A percentile compares a stretch with the other conserved stretches of the same genome.
phyloP scores from a whole-genome alignment of 1,284 basidiomycete genomes.

The Trichosporon inkin region DNA sequence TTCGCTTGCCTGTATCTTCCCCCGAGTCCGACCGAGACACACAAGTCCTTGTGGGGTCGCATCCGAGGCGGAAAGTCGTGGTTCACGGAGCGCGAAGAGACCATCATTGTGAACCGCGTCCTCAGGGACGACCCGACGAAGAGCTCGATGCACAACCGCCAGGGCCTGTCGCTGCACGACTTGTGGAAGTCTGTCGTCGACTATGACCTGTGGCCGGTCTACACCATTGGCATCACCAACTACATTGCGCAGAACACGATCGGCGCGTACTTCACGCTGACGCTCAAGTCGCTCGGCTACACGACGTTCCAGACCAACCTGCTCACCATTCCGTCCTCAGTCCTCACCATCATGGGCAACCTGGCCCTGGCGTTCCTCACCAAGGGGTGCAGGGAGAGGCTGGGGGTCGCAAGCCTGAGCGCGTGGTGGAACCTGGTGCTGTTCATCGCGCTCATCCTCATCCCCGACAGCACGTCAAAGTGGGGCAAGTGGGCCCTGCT shows the following conservation, averaged over 20 bases:
- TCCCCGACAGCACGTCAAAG: conserved; percentile 25
- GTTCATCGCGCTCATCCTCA: conserved; percentile 27
- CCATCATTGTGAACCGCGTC: conserved; percentile 52
- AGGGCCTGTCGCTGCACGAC: conserved; percentile 37
- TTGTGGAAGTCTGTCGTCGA: conserved; percentile 41
- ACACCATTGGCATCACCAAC: conserved; percentile 34
- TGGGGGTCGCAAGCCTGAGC: conserved; percentile 20
- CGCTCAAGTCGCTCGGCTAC: conserved; percentile 32
- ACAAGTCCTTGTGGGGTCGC: background rate
- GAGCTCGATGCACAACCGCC: conserved; percentile 51
- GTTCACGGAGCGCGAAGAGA: conserved; percentile 52
- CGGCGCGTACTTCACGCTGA: conserved; percentile 34
- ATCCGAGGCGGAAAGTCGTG: conserved; percentile 35
- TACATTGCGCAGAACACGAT: conserved; percentile 31
- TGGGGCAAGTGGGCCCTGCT: conserved; percentile 26
- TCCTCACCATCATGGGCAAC: conserved; percentile 43
- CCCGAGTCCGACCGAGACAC: conserved; percentile 45
- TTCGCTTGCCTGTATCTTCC: conserved; percentile 43
- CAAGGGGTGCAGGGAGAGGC: conserved; percentile 33
- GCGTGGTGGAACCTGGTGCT: conserved; percentile 36
- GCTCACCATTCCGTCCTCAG: conserved; percentile 38
- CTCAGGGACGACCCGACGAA: conserved; percentile 53
- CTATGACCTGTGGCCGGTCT: conserved; percentile 51
- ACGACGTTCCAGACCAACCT: conserved; percentile 48
- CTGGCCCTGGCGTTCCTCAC: conserved; percentile 32